phyloP scores from a whole-genome alignment of 2,329 filamentous ascomycete genomes.

The Pseudogymnoascus destructans region DNA sequence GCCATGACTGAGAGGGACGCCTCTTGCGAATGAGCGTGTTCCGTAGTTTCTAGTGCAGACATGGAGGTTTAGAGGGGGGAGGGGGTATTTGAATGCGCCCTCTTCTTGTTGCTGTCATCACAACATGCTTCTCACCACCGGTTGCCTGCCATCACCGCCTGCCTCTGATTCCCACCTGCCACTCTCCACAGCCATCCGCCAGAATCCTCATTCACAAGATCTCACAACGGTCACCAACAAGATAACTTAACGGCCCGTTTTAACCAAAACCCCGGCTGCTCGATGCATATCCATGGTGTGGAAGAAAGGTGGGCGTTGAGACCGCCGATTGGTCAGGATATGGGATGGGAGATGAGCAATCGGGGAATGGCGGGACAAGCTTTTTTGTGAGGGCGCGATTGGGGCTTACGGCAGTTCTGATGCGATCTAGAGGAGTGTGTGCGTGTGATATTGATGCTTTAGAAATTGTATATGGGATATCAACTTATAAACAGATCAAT shows the following conservation, averaged over 20 bases:
- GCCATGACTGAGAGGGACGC: too few relatives aligned
- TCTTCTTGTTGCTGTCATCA: not conserved
- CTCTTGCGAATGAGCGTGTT: too few relatives aligned
- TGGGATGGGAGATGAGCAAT: not conserved
- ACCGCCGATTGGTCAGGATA: not conserved
- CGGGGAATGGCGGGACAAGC: not conserved
- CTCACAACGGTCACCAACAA: not conserved
- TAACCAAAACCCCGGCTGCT: not conserved
- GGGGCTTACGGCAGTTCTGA: not conserved
- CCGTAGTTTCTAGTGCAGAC: not conserved
- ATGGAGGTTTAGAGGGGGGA: too few relatives aligned
- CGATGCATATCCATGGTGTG: not conserved
- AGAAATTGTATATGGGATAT: not conserved
- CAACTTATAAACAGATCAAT: not conserved
- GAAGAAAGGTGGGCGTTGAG: not conserved
- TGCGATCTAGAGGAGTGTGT: not conserved
- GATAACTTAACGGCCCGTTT: constrained; percentile 1
- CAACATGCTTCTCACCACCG: not conserved
- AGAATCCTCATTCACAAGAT: too few relatives aligned
- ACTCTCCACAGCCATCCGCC: too few relatives aligned
- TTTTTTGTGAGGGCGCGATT: not conserved
- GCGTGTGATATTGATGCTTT: not conserved
- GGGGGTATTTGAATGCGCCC: too few relatives aligned
- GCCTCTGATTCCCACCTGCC: too few relatives aligned
- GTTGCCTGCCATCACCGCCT: not conserved